phyloP scores from a whole-genome alignment of 164 flowering plant species.

The Stephania japonica region DNA sequence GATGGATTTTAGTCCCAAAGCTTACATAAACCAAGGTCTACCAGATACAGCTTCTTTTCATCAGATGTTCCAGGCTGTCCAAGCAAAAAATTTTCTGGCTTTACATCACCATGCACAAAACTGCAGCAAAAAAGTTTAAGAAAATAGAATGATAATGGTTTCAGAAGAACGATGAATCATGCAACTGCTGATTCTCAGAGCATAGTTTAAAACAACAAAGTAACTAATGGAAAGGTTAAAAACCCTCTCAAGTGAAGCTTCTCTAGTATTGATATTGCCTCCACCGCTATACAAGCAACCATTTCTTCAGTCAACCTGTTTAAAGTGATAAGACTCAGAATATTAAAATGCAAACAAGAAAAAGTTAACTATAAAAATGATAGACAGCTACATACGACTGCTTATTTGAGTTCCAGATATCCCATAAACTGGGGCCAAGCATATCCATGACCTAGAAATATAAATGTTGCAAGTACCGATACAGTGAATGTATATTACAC shows the following conservation, averaged over 20 bases:
- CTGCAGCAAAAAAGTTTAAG: conserved; percentile 18
- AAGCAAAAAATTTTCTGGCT: conserved; percentile 62
- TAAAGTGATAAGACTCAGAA: not conserved
- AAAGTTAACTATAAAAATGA: not conserved
- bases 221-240: not conserved
- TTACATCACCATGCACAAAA: conserved; percentile 60
- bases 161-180: not conserved
- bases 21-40: conserved; percentile 59
- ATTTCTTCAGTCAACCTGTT: conserved; percentile 44
- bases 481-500: not conserved
- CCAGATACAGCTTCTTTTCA: conserved; percentile 44
- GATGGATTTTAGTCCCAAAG: not conserved
- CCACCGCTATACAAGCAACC: conserved; percentile 62
- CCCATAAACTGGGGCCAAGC: conserved; percentile 63
- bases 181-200: not conserved
- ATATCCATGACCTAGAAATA: conserved; percentile 49
- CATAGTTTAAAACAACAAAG: not conserved
- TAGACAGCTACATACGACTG: conserved; percentile 29
- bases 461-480: not conserved
- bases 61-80: conserved; percentile 43
- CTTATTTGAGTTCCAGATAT: conserved; percentile 44
- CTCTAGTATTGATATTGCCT: conserved; percentile 52
- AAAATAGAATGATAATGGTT: not conserved
- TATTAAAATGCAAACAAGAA: not conserved
- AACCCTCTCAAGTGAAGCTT: conserved; percentile 51